Base-by-base conservation (phyloP, 257 asterid genomes). In the Penstemon eatonii region DNA sequence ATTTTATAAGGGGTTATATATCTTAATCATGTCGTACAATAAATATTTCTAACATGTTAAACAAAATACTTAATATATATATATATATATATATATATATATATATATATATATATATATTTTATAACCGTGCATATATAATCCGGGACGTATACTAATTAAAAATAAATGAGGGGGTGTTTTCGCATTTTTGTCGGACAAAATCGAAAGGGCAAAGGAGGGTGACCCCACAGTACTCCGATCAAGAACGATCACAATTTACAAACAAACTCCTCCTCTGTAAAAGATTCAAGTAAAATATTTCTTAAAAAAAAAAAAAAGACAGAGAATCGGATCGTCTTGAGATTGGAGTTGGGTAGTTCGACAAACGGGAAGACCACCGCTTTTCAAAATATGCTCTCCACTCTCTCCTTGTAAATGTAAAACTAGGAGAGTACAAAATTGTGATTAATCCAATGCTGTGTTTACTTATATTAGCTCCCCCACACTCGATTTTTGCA, bases 371-470 rank as follows among this genome's bases (percentile, higher is more conserved):
- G 87, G 85, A 80, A 79, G 86, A 86, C 80, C 82, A 81, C 85
- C 94, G 77, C 87, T 89, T 89, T 89, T 80, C 91, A 78, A 89
- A 86, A 87, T 82, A 86, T 89, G 90, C 96, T 85, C 86, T 70
- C 66, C 64, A 3, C 46, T 15, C 49, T 8, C 80, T 53, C 73
- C 68, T 69, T 65, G 55, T 68, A 65, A 59, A 60, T 47, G 66
- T 56, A 70, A 81, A 59, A 44, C 47, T 46, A 59, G 49, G 15
- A 42, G 10, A 9, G 33, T 25, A 25, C 33, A 25, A 56, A 18
- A 19, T 40, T 50, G 56, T 33, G 68, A 63, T 47, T 47, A 19
- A 43, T 33, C 68, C 56, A 63, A 63, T 63, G 44, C 68, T 4
- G 46, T 45, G 5, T 45, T 63, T n/a, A 0, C 13, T 63, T 15